Evolutionary conservation across 139 green algal genomes (phyloP).

Genomic region (Helicosporidium sp.): DNA sequence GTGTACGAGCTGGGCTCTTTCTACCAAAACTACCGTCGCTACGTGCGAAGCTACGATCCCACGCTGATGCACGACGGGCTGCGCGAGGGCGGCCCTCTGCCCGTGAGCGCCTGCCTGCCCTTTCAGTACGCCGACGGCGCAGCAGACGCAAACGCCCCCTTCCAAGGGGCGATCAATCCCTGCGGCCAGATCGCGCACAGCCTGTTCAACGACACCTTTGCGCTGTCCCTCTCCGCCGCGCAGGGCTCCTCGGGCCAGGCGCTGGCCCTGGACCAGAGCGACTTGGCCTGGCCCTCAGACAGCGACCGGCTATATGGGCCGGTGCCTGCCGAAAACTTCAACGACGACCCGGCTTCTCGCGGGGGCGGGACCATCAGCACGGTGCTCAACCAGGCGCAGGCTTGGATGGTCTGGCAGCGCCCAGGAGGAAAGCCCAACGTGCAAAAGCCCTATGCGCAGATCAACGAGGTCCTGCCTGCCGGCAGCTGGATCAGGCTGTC

Average conservation of each 20-base stretch:
- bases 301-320: slow-evolving; percentile 38
- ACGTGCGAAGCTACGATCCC: slow-evolving; percentile 57
- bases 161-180: slow-evolving; percentile 48
- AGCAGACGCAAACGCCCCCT: slow-evolving; percentile 8
- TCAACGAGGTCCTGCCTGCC: slow-evolving; percentile 26
- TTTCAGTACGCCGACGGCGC: slow-evolving; percentile 16
- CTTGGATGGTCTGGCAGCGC: slow-evolving; percentile 92
- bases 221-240: slow-evolving; percentile 1
- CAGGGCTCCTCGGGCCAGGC: not conserved
- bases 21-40: slow-evolving; percentile 86
- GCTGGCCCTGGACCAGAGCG: slow-evolving; percentile 25
- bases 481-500: slow-evolving; percentile 21
- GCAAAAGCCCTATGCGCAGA: slow-evolving; percentile 53
- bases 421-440: slow-evolving; percentile 36
- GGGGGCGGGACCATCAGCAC: slow-evolving; percentile 32
- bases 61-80: slow-evolving; percentile 40
- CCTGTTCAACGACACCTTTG: slow-evolving; percentile 84
- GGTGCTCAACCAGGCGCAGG: slow-evolving; percentile 50
- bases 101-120: slow-evolving; percentile 33
- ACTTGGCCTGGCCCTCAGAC: slow-evolving; percentile 55
- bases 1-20: slow-evolving; percentile 76
- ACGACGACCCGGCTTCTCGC: slow-evolving; percentile 24
- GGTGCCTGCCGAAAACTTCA: slow-evolving; percentile 47
- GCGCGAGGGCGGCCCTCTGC: slow-evolving; percentile 1
- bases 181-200: slow-evolving; percentile 80